Evolutionary conservation across 805 yeast genomes (phyloP).

Genomic region (Wickerhamiella alocasiicola): DNA sequence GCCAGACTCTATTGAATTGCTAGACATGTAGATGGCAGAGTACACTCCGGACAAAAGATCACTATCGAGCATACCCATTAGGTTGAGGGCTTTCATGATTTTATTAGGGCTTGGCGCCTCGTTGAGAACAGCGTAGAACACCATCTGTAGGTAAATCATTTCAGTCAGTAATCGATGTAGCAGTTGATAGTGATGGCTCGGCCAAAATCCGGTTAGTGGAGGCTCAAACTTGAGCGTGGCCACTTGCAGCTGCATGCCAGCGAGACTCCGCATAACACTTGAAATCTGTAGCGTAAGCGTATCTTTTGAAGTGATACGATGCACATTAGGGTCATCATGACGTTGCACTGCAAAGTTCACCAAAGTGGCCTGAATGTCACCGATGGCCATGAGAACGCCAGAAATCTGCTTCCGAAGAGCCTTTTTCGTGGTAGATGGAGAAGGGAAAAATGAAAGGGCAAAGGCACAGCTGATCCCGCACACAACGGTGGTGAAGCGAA

Average conservation of each 20-base stretch:
- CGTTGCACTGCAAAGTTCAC: conserved; percentile 25
- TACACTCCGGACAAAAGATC: conserved; percentile 22
- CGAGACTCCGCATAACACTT: conserved; percentile 11
- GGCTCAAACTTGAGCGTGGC: conserved; percentile 25
- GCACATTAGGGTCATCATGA: conserved; percentile 17
- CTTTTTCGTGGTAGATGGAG: conserved; percentile 24
- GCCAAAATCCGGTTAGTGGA: conserved; percentile 26
- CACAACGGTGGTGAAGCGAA: conserved; percentile 25
- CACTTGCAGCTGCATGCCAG: conserved; percentile 15
- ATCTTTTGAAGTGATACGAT: conserved; percentile 21
- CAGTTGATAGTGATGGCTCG: conserved; percentile 23
- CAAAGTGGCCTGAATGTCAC: conserved; percentile 24
- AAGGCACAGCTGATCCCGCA: conserved; percentile 26
- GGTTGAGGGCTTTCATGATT: conserved; percentile 17
- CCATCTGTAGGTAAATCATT: conserved; percentile 20
- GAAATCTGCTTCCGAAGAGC: conserved; percentile 24
- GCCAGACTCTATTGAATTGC: conserved; percentile 23
- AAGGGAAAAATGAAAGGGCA: conserved; percentile 25
- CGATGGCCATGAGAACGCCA: conserved; percentile 19
- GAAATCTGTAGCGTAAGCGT: conserved; percentile 16
- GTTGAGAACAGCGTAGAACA: conserved; percentile 23
- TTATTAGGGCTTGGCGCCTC: conserved; percentile 18
- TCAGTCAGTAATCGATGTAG: conserved; percentile 21
- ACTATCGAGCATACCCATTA: conserved; percentile 25
- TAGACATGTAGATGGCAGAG: conserved; percentile 25